A percentile compares a stretch with the other conserved stretches of the same genome.
These are phyloP conservation scores for Isoetes taiwanensis DNA, from an alignment of 75 land plant genomes.

Conservation along the genomic window DNA sequence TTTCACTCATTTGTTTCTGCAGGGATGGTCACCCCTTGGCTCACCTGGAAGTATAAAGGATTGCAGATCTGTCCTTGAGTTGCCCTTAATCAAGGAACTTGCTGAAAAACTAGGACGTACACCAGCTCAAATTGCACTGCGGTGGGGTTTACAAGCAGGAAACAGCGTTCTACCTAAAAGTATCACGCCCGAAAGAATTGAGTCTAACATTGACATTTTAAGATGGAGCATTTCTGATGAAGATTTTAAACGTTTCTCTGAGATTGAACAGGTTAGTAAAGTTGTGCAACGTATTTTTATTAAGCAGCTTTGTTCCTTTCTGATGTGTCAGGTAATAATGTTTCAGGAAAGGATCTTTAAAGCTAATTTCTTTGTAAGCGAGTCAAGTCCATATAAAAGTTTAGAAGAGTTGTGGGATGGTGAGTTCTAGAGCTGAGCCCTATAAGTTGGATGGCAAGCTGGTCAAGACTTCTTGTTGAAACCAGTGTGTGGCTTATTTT, in stretches of 20 bases:
- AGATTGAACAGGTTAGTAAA: not conserved
- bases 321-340: no score
- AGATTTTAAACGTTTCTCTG: not conserved
- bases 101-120: not conserved
- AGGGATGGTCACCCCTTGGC: not conserved
- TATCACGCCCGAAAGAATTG: not conserved
- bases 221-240: not conserved
- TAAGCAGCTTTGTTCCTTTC: no score
- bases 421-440: no score
- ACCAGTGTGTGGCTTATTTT: no score
- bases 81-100: not conserved
- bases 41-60: not conserved
- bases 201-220: not conserved
- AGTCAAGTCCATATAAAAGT: no score
- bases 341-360: no score
- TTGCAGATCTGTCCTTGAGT: not conserved
- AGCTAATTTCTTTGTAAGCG: no score
- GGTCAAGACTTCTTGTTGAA: no score
- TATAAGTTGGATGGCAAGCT: no score
- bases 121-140: not conserved
- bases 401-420: no score
- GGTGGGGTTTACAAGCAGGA: not conserved
- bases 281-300: no score
- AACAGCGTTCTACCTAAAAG: not conserved
- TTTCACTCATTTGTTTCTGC: not conserved